Base-by-base conservation (phyloP, 345 rosid species). In the Euphorbia pulcherrima region DNA sequence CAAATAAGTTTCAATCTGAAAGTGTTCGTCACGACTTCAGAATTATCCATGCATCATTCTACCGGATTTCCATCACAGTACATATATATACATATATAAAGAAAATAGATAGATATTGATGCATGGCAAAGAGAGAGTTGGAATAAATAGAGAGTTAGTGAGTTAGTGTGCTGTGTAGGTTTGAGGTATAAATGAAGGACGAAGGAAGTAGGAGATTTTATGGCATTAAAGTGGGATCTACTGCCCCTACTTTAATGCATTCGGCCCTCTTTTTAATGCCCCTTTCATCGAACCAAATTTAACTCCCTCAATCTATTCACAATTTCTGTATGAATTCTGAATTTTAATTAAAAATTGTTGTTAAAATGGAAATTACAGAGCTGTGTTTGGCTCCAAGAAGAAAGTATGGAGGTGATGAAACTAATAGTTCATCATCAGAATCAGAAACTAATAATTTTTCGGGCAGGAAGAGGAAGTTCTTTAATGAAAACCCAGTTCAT, bases 141-240 rank as follows among this genome's bases (percentile, higher is more conserved):
- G 10, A 24, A 44, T 23, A 13, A 28, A 28, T 28, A 28, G 58
- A 57, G 61, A 26, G 37, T 56, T 27, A 11, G 39, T 28, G 40
- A 33, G 7, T 58, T 58, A 16, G n/a, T 14, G 53, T 39, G 50
- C 17, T 37, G 77, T 75, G 66, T 44, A 74, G 75, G 79, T 72
- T 76, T 7, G 69, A 59, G 67, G 51, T 69, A 67, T 82, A 72
- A 80, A 80, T 73, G 78, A 69, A 67, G 17, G 7, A 46, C 56
- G 28, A 37, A 28, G 53, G 37, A n/a, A 40, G 74, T 55, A 64
- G 62, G 65, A 14, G 72, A 68, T 70, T 70, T 65, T 29, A 33
- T 57, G 75, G 82, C 86, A 83, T 83, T 83, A 70, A 83, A 83
- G 75, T 65, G 77, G 51, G 56, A 65, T 80, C 82, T 68, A 80